Evolutionary conservation across 306 rosid genomes (phyloP), one percentile per base, ranked within the genome.

Genomic region (Vigna trinervia): DNA sequence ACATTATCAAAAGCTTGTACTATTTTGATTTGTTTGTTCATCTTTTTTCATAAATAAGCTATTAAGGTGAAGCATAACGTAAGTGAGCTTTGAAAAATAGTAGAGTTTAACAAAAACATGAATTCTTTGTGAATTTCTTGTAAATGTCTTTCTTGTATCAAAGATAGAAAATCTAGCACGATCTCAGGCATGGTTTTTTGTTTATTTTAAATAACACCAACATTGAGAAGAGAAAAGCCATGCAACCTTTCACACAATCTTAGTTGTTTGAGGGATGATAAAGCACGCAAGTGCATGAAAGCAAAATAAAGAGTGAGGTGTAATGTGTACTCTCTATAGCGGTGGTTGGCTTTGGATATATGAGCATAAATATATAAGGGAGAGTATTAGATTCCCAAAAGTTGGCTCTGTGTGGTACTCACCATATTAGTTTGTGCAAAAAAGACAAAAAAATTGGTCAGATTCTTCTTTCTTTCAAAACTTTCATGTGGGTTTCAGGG

Each of bases 161-260:
- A 26, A 45, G 5, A 45, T 45, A 65, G 12, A 65, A 45, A 39
- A 74, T 64, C 56, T 73, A 61, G 74, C 76, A 77, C 83, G 53
- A 70, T 53, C 78, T 57, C 20, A 70, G 88, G 85, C 88, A 86
- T 75, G 77, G 47, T 4, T 13, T 82, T 61, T 43, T 34, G 74
- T 72, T 66, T 20, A 65, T 75, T 80, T 72, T 59, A 5, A 46
- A 73, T 14, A 19, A 12, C 7, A 13, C 12, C 48, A n/a, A 26
- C 23, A 64, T 15, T 45, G 32, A 58, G 76, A 59, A 71, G 50
- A 57, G 81, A 76, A 91, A 93, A 93, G 98, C 88, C 89, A 85
- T 87, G 90, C 87, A 87, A 87, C 92, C 96, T 94, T 93, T 88
- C 88, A 86, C 87, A 85, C 86, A 82, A 89, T 84, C 84, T 70